Percentiles rank a stretch among this genome's conserved stretches.
phyloP scores from a whole-genome alignment of 306 rosid genomes.

The Astragalus glycyphyllos region DNA sequence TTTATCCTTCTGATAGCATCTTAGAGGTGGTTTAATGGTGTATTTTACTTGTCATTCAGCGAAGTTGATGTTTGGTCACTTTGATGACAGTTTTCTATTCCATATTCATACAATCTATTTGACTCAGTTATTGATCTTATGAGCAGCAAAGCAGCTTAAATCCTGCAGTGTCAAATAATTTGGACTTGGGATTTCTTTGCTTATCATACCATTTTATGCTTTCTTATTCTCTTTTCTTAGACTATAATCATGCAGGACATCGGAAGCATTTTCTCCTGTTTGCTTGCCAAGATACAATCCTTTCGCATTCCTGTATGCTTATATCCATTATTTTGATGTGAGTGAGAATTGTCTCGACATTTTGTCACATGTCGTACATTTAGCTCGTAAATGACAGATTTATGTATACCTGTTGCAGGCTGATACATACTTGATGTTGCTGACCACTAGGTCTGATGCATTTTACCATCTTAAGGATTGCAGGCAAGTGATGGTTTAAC shows the following conservation, averaged over 20 bases:
- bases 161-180: background rate
- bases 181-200: constrained; percentile 9
- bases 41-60: background rate
- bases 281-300: constrained; percentile 97
- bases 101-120: constrained; percentile 8
- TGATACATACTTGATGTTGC: constrained; percentile 86
- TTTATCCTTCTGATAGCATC: constrained; percentile 35
- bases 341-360: constrained; percentile 46
- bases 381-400: constrained; percentile 31
- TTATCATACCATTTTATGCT: background rate
- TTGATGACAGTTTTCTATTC: constrained; percentile 22
- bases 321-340: constrained; percentile 88
- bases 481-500: constrained; percentile 62
- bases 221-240: constrained; percentile 26
- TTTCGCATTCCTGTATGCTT: constrained; percentile 91
- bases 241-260: constrained; percentile 76
- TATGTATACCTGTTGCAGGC: constrained; percentile 56
- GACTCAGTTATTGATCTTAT: background rate
- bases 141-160: constrained; percentile 13
- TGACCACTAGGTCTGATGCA: constrained; percentile 85
- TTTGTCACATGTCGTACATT: constrained; percentile 33
- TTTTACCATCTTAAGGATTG: constrained; percentile 94
- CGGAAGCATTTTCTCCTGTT: constrained; percentile 93
- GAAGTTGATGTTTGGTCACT: constrained; percentile 9
- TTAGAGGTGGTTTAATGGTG: constrained; percentile 21